Base-by-base conservation (phyloP, 306 rosid genomes). In the Luffa aegyptiaca region DNA sequence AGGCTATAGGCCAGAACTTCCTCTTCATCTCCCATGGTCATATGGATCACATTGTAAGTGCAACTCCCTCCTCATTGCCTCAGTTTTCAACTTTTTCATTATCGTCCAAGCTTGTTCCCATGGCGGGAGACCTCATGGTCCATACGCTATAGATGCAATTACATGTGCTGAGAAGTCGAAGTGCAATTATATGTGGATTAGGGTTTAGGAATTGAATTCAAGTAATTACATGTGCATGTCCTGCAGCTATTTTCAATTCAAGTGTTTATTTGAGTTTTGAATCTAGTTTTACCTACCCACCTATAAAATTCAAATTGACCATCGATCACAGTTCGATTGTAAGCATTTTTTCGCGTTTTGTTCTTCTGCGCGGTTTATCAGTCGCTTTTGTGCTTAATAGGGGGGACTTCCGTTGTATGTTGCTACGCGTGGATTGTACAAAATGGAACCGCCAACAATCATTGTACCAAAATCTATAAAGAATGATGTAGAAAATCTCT, bases 391-490 rank as follows among this genome's bases (percentile, higher is more conserved):
- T 76, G 35, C 73, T 75, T 77, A 74, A 56, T 79, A 95, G 99
- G 99, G 99, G 82, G 99, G 99, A 42, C 82, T 95, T 46, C 97
- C 99, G 0, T 87, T 93, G 90, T 95, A 93, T 81, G 97, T 95
- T 68, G 97, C 99, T 55, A 95, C 93, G 8, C 97, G 97, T 36
- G 97, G 97, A 76, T 84, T 95, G 74, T 92, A 91, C 86, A 62
- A 87, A 12, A 92, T 92, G 98, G 89, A 90, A 85, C 97, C 97
- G 14, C 97, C 97, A 3, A 95, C 93, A 21, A 86, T 92, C 66
- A 69, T 95, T 79, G 93, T 95, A 48, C 98, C 98, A 56, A 86
- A 45, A 64, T 87, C 88, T 68, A 80, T 95, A 49, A 91, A 90
- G 84, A 92, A 87, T 84, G 92, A 87, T 65, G 97, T 92, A 14